phyloP scores from a whole-genome alignment of 139 green algal species.

The Tetraselmis chui region DNA sequence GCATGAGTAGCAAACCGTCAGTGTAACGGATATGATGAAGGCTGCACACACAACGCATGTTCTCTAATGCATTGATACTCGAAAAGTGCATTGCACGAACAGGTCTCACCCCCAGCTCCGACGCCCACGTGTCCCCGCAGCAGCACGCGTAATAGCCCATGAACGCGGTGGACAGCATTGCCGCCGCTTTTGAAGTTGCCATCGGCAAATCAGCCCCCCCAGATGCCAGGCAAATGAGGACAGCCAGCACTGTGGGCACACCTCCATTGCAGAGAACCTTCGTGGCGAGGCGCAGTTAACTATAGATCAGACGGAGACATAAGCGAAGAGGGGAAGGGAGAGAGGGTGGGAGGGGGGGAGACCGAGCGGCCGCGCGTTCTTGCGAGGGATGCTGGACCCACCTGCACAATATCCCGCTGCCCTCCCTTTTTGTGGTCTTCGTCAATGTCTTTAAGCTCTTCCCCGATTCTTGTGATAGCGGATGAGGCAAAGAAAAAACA shows the following conservation, averaged over 20 bases:
- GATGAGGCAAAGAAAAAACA: constrained; percentile 69
- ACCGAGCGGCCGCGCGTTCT: no score
- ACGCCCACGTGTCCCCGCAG: constrained; percentile 87
- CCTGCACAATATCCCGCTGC: constrained; percentile 76
- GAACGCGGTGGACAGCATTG: constrained; percentile 28
- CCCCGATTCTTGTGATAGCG: constrained; percentile 65
- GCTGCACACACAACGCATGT: no score
- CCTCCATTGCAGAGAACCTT: constrained; percentile 50
- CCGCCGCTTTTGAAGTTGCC: neutral
- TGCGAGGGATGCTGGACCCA: constrained; percentile 12
- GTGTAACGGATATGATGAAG: no score
- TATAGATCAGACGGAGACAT: neutral
- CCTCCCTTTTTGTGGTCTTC: constrained; percentile 65
- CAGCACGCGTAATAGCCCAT: constrained; percentile 87
- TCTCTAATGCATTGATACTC: no score
- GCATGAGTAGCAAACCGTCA: no score
- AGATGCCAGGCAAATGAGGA: neutral
- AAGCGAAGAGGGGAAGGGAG: constrained; percentile 4
- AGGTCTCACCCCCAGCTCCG: constrained; percentile 79
- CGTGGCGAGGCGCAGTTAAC: neutral
- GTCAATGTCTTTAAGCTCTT: constrained; percentile 65
- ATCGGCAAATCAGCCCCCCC: neutral
- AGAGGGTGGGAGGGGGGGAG: neutral
- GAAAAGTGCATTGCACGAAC: no score
- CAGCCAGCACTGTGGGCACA: constrained; percentile 28